These are phyloP conservation scores for Aspergillus wentii DNA, from an alignment of 495 filamentous ascomycete species.

Conservation along the genomic window DNA sequence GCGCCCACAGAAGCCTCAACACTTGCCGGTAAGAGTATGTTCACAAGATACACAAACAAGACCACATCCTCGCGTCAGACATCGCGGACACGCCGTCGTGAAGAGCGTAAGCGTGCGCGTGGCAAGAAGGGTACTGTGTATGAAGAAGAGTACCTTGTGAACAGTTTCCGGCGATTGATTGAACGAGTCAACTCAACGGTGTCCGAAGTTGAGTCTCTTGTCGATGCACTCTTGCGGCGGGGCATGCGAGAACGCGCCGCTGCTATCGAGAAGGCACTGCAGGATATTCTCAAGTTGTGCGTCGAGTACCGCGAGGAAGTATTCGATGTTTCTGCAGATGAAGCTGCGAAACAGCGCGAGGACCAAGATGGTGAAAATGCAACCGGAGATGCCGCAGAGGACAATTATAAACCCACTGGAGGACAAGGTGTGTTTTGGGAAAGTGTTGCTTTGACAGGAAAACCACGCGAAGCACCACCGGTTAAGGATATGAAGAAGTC, in stretches of 20 bases:
- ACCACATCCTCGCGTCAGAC: constrained; percentile 70
- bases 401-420: constrained; percentile 24
- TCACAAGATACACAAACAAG: constrained; percentile 86
- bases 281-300: constrained; percentile 68
- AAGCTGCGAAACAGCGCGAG: constrained; percentile 3
- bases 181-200: constrained; percentile 72
- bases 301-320: constrained; percentile 59
- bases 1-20: constrained; percentile 80
- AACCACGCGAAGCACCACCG: constrained; percentile 30
- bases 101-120: constrained; percentile 90
- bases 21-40: constrained; percentile 66
- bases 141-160: constrained; percentile 94
- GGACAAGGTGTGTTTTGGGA: constrained; percentile 38
- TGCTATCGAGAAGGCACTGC: constrained; percentile 67
- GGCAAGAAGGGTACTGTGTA: constrained; percentile 96
- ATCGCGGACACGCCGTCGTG: constrained; percentile 73
- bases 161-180: constrained; percentile 75
- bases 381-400: constrained; percentile 9
- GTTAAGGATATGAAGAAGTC: constrained; percentile 49
- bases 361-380: background rate
- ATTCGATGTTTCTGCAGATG: constrained; percentile 38
- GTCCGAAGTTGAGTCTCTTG: constrained; percentile 63
- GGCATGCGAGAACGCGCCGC: constrained; percentile 82
- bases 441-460: constrained; percentile 24
- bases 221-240: constrained; percentile 69